Evolutionary conservation across 179 eudicot species (phyloP), one percentile per base, ranked within the genome.

Genomic region (Beta lomatogona): DNA sequence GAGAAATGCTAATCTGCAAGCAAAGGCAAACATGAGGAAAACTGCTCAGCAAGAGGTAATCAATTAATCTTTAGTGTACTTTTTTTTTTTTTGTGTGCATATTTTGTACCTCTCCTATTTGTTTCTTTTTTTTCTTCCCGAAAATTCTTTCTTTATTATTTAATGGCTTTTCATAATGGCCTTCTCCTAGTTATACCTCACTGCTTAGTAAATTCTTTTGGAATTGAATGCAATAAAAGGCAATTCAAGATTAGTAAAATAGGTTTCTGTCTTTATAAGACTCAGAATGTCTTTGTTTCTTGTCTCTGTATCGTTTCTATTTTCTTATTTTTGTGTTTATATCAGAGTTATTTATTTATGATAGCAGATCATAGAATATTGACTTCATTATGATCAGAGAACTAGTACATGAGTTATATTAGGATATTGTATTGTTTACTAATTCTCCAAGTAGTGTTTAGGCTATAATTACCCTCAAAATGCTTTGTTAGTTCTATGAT

Each of bases 1-100:
- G 83, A 92, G 97, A 86, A 92, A 88, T 81, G 95, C 98, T 67
- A 94, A 93, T 88, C 81, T 94, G 87, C 95, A 93, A 93, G 95
- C 97, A 45, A 94, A 90, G 89, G 91, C 86, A 69, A 94, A 94
- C 82, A 89, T 89, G 85, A 85, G 86, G 85, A 94, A 91, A 86
- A 67, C 95, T 68, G 97, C 94, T 63, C 86, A 93, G 83, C 86
- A 88, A 89, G 95, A 94, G 97, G 97, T 94, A 89, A 71, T 45
- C 2, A 4, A 65, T 46, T 80, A n/a, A 13, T 44, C 44, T 7
- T 44, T 69, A 45, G 52, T 41, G 73, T 41, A 18, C 6, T 44
- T n/a, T n/a, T n/a, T n/a, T n/a, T n/a, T n/a, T 69, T 36, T 44
- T 25, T 18, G 45, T n/a, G 2, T 2, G 22, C 8, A 21, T 22